Evolutionary conservation across 2,329 filamentous ascomycete species (phyloP).

Genomic region (Cladosporium sp.): DNA sequence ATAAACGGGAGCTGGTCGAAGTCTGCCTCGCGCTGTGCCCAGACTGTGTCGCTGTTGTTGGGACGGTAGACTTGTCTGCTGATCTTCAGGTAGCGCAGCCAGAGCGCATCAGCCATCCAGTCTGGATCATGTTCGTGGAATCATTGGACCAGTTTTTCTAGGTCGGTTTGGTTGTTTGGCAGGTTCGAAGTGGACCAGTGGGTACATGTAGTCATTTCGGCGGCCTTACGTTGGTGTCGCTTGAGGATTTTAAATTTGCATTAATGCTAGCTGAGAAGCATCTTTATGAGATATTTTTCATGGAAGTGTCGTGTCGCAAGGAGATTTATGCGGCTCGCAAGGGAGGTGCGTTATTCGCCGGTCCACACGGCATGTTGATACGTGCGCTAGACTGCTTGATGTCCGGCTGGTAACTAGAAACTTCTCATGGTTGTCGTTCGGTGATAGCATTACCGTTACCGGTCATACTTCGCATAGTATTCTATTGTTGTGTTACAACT

Average conservation of each 20-base stretch:
- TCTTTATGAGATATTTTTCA: too few relatives aligned
- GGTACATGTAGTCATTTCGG: neutral
- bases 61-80: neutral
- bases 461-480: too few relatives aligned
- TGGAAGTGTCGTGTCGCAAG: too few relatives aligned
- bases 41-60: neutral
- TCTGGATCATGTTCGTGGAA: neutral
- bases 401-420: too few relatives aligned
- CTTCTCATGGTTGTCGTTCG: too few relatives aligned
- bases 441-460: too few relatives aligned
- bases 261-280: too few relatives aligned
- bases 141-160: neutral
- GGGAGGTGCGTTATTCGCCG: neutral
- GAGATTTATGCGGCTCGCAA: neutral
- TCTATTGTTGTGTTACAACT: too few relatives aligned
- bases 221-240: too few relatives aligned
- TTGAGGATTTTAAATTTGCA: too few relatives aligned
- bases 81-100: neutral
- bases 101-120: neutral
- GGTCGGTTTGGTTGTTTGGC: neutral
- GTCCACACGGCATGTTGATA: neutral
- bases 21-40: neutral
- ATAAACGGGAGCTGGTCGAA: neutral
- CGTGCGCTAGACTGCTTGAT: too few relatives aligned
- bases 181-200: neutral